Percentiles rank a stretch among this genome's conserved stretches.
These are phyloP conservation scores for Prunus padus DNA, from an alignment of 306 rosid species.

Conservation along the genomic window DNA sequence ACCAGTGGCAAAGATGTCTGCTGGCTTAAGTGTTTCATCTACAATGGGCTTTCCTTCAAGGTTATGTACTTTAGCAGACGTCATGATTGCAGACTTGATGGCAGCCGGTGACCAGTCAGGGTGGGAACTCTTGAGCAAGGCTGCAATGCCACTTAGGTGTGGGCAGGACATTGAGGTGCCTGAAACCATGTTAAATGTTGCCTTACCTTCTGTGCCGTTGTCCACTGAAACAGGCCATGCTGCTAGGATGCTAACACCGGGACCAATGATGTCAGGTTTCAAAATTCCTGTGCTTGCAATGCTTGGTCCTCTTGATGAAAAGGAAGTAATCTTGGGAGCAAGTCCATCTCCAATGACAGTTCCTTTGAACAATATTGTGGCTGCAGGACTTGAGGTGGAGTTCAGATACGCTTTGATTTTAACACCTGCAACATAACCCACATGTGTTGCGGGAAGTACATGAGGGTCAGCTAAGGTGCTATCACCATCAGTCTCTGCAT, in stretches of 20 bases:
- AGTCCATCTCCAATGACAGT: slow-evolving; percentile 44
- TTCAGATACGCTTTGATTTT: slow-evolving; percentile 44
- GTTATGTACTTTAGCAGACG: slow-evolving; percentile 15
- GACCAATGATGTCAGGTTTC: slow-evolving; percentile 63
- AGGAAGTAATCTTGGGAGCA: slow-evolving; percentile 38
- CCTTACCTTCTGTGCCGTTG: neutral
- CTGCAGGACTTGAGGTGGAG: slow-evolving; percentile 28
- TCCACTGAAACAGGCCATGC: slow-evolving; percentile 45
- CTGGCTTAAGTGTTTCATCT: slow-evolving; percentile 16
- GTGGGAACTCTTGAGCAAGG: slow-evolving; percentile 58
- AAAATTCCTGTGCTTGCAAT: slow-evolving; percentile 44
- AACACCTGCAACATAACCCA: slow-evolving; percentile 35
- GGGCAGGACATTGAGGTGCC: slow-evolving; percentile 67
- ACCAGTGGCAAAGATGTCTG: slow-evolving; percentile 49
- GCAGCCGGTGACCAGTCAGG: slow-evolving; percentile 70
- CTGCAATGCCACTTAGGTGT: slow-evolving; percentile 54
- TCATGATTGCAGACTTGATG: slow-evolving; percentile 49
- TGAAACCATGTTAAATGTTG: slow-evolving; percentile 23
- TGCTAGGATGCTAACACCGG: slow-evolving; percentile 53
- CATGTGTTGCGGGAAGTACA: slow-evolving; percentile 48
- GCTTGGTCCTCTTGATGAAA: slow-evolving; percentile 70
- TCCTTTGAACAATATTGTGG: slow-evolving; percentile 47
- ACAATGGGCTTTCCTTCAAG: slow-evolving; percentile 13
- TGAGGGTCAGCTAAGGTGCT: slow-evolving; percentile 26
- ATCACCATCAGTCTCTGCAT: slow-evolving; percentile 11